These are phyloP conservation scores for Puccinia triticina DNA, from an alignment of 1,284 basidiomycete species.

Conservation along the genomic window DNA sequence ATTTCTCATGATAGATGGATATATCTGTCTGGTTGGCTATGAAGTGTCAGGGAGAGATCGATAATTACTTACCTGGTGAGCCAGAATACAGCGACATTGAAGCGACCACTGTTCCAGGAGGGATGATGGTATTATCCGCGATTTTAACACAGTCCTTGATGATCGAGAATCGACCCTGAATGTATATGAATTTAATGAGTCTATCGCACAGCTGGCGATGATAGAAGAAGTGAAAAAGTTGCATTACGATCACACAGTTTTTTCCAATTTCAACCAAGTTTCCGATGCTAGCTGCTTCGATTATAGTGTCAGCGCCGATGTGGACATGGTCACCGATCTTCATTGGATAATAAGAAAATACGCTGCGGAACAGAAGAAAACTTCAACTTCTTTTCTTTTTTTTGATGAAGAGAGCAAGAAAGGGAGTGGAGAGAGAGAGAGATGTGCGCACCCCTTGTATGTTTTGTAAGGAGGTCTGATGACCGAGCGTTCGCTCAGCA, in stretches of 20 bases:
- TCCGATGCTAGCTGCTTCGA: constrained; percentile 93
- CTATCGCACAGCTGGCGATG: too few species aligned
- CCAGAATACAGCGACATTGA: constrained; percentile 83
- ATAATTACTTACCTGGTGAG: constrained; percentile 71
- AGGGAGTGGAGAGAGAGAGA: too few species aligned
- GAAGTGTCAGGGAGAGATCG: not conserved
- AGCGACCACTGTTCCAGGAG: constrained; percentile 89
- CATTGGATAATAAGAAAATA: constrained; percentile 80
- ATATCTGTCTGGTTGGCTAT: not conserved
- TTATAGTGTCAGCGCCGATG: constrained; percentile 80
- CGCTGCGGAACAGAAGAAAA: not conserved
- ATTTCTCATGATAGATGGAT: not conserved
- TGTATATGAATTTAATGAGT: not conserved
- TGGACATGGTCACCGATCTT: constrained; percentile 93
- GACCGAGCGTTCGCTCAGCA: constrained; percentile 83
- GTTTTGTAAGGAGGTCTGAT: constrained; percentile 83
- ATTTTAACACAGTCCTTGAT: constrained; percentile 93
- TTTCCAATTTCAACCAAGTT: constrained; percentile 92
- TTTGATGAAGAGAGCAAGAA: not conserved
- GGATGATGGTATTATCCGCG: constrained; percentile 82
- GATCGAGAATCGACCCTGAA: constrained; percentile 89
- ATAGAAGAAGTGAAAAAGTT: not conserved
- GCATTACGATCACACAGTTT: constrained; percentile 81
- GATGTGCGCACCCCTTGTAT: constrained; percentile 67
- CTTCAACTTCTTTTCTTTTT: not conserved